These are phyloP conservation scores for Aspergillus melleus DNA, from an alignment of 2,329 filamentous ascomycete genomes.

Conservation along the genomic window DNA sequence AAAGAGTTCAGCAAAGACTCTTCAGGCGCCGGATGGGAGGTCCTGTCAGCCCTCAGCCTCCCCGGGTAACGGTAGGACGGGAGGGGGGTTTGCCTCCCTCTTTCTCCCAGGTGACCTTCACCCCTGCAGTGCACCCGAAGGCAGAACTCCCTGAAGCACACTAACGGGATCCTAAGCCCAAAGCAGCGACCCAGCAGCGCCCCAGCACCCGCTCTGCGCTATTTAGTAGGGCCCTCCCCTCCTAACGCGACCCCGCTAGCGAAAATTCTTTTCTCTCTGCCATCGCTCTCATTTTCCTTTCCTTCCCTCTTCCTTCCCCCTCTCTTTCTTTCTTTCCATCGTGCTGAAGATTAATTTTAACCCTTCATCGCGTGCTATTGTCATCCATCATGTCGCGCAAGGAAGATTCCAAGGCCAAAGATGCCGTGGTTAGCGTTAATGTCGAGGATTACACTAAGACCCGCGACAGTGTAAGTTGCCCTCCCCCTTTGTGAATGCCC, in stretches of 20 bases:
- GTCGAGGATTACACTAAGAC: constrained; percentile 77
- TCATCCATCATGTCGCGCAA: constrained; percentile 37
- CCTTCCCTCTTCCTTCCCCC: constrained; percentile 13
- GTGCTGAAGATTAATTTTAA: constrained; percentile 12
- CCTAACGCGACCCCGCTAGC: constrained; percentile 21
- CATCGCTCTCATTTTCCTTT: constrained; percentile 16
- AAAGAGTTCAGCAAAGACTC: too few relatives aligned
- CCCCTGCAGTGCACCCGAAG: too few relatives aligned
- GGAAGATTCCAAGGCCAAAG: constrained; percentile 37
- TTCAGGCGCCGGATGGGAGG: too few relatives aligned
- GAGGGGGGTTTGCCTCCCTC: too few relatives aligned
- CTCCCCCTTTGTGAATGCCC: constrained; percentile 8
- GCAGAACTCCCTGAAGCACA: neutral
- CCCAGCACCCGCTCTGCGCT: constrained; percentile 7
- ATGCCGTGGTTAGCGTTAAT: constrained; percentile 47
- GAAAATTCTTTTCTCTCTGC: constrained; percentile 21
- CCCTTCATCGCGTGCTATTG: constrained; percentile 12
- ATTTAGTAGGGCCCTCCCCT: constrained; percentile 21
- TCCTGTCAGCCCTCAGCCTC: too few relatives aligned
- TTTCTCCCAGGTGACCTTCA: too few relatives aligned
- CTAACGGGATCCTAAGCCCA: constrained; percentile 16
- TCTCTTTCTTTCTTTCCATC: constrained; percentile 10
- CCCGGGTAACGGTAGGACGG: too few relatives aligned
- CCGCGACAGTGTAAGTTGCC: constrained; percentile 71
- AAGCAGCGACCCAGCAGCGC: constrained; percentile 16